Evolutionary conservation across 345 rosid species (phyloP), one percentile per base, ranked within the genome.

Genomic region (Carallia brachiata): DNA sequence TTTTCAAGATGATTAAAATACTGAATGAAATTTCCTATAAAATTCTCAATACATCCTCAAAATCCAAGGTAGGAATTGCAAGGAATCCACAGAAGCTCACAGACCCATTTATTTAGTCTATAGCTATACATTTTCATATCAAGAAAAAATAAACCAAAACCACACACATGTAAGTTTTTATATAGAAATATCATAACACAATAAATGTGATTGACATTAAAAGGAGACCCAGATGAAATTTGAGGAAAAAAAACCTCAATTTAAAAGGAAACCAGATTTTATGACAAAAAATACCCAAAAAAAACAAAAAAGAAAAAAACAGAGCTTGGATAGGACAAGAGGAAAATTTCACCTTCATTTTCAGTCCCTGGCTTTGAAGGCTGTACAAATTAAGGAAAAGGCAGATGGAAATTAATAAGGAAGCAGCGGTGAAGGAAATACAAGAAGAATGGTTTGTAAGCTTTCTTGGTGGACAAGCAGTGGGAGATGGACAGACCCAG

Each of bases 281-380:
- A 57, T 67, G 19, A 39, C 19, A 58, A 36, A 65, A 68, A 71
- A 44, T 10, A 40, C 23, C 23, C 3, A 10, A 8, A 8, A 9
- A 6, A 1, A 39, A 39, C 7, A 39, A 10, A 40, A 40, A 40
- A 40, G 7, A 1, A 37, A 39, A 7, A 1, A 8, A 55, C 54
- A 44, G 12, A 15, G n/a, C 36, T 36, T 4, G 18, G 34, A 18
- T 31, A 44, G n/a, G 39, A 34, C 32, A 12, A 48, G 75, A 69
- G 48, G 68, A 61, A 62, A 69, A 54, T 34, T 61, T 71, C 63
- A 81, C 84, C 75, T 74, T 81, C 79, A 74, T 71, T 77, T 61
- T 72, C 60, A n/a, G 12, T 52, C 17, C 50, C 63, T 40, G 50
- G 68, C 67, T 61, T 73, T 63, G 59, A 37, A 64, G 52, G 7